A percentile compares a stretch with the other conserved stretches of the same genome.
Evolutionary conservation across 192 early-diverging fungal genomes (phyloP).

Genomic region (Coemansia sp.): DNA sequence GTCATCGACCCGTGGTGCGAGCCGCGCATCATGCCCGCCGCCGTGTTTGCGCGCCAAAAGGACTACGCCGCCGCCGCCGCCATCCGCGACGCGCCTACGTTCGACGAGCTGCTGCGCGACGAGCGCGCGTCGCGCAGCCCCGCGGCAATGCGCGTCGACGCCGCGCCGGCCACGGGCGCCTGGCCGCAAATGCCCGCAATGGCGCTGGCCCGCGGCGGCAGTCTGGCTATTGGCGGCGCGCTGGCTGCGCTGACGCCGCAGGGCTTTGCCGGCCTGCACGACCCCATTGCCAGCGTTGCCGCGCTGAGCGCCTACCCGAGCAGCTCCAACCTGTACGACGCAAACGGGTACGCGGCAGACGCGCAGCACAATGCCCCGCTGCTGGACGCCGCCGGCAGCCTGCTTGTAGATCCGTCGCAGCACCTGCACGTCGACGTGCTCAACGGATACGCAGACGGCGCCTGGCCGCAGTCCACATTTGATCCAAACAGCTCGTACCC

Average conservation of each 20-base stretch:
- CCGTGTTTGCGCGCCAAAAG: constrained; percentile 14
- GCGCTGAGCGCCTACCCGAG: background rate
- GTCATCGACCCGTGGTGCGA: constrained; percentile 25
- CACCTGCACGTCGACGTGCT: constrained; percentile 3
- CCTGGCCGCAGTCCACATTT: constrained; percentile 6
- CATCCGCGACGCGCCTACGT: constrained; percentile 7
- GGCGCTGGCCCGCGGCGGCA: background rate
- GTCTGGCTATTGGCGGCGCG: background rate
- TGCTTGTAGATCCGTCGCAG: constrained; percentile 2
- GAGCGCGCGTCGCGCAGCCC: background rate
- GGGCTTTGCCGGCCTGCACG: background rate
- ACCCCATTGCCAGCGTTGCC: background rate
- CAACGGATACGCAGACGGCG: background rate
- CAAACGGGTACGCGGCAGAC: background rate
- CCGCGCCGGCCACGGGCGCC: background rate
- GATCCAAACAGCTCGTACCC: constrained; percentile 8
- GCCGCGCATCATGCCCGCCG: constrained; percentile 18
- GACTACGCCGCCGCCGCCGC: constrained; percentile 6
- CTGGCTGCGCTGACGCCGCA: background rate
- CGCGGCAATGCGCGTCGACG: background rate
- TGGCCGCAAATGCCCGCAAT: constrained; percentile 7
- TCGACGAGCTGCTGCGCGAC: background rate
- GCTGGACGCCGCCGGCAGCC: background rate
- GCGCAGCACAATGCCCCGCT: background rate
- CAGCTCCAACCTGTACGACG: background rate